These are phyloP conservation scores for Sordariomycetes sp. DNA, from an alignment of 2,329 filamentous ascomycete species.

Conservation along the genomic window DNA sequence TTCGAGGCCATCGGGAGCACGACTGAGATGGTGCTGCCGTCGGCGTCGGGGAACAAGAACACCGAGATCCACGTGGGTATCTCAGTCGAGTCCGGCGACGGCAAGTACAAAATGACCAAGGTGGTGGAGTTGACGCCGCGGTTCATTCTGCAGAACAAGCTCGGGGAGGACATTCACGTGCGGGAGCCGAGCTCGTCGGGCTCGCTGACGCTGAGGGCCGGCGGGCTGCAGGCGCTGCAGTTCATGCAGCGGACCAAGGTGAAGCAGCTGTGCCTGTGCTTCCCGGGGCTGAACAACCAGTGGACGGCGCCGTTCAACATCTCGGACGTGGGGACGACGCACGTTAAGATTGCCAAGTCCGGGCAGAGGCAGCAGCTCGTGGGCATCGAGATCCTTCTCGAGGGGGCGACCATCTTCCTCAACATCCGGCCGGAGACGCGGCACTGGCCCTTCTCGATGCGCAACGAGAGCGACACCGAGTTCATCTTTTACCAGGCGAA, in stretches of 20 bases:
- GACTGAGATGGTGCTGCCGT: slow-evolving; percentile 73
- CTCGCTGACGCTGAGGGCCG: slow-evolving; percentile 61
- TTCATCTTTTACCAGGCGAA: slow-evolving; percentile 95
- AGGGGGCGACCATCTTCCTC: slow-evolving; percentile 85
- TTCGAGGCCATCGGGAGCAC: slow-evolving; percentile 95
- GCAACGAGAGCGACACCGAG: slow-evolving; percentile 93
- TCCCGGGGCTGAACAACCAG: slow-evolving; percentile 86
- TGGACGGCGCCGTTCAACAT: slow-evolving; percentile 99
- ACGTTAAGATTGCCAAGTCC: slow-evolving; percentile 85
- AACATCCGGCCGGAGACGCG: slow-evolving; percentile 83
- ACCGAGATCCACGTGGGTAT: slow-evolving; percentile 87
- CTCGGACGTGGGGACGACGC: slow-evolving; percentile 80
- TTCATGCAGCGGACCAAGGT: slow-evolving; percentile 73
- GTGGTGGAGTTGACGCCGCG: slow-evolving; percentile 85
- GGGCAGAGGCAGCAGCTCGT: slow-evolving; percentile 83
- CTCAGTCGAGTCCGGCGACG: slow-evolving; percentile 78
- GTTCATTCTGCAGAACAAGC: slow-evolving; percentile 87
- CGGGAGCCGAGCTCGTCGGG: slow-evolving; percentile 87
- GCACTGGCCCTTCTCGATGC: slow-evolving; percentile 97
- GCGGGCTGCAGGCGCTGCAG: slow-evolving; percentile 74
- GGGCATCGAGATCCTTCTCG: slow-evolving; percentile 79
- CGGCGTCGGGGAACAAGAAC: slow-evolving; percentile 38
- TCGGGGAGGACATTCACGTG: slow-evolving; percentile 77
- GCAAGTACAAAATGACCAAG: slow-evolving; percentile 96
- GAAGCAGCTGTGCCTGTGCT: slow-evolving; percentile 87